These are phyloP conservation scores for Syzygium syzygioides DNA, from an alignment of 441 rosid species.

Conservation along the genomic window DNA sequence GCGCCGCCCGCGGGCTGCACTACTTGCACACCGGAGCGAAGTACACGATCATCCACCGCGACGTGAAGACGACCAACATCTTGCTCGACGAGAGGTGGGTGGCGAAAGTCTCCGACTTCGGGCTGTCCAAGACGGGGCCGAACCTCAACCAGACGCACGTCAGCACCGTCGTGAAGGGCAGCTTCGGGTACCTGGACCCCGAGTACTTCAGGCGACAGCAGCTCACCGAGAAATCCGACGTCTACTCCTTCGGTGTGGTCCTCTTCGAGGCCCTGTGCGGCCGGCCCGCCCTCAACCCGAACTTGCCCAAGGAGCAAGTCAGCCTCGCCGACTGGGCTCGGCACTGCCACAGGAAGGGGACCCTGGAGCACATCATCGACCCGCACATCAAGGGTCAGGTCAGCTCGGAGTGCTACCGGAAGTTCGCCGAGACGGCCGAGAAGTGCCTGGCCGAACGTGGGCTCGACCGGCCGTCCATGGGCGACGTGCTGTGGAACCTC, in stretches of 20 bases:
- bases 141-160: conserved; percentile 14
- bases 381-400: conserved; percentile 1
- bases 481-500: conserved; percentile 14
- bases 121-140: conserved; percentile 13
- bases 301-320: conserved; percentile 11
- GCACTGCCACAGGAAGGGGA: conserved; percentile 6
- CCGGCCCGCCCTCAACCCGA: conserved; percentile 12
- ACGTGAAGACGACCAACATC: conserved; percentile 18
- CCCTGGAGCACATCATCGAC: conserved; percentile 6
- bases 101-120: conserved; percentile 19
- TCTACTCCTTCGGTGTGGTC: conserved; percentile 19
- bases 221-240: conserved; percentile 14
- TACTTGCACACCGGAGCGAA: conserved; percentile 16
- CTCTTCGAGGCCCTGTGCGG: conserved; percentile 14
- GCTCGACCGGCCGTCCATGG: conserved; percentile 13
- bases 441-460: conserved; percentile 10
- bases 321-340: conserved; percentile 19
- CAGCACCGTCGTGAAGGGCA: conserved; percentile 16
- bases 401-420: conserved; percentile 4
- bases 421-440: conserved; percentile 7
- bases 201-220: conserved; percentile 15
- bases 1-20: conserved; percentile 14
- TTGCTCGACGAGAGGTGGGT: conserved; percentile 16
- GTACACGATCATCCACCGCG: conserved; percentile 16
- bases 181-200: conserved; percentile 17